Evolutionary conservation across 2,329 filamentous ascomycete genomes (phyloP).

Genomic region (Penicillium rolfsii): DNA sequence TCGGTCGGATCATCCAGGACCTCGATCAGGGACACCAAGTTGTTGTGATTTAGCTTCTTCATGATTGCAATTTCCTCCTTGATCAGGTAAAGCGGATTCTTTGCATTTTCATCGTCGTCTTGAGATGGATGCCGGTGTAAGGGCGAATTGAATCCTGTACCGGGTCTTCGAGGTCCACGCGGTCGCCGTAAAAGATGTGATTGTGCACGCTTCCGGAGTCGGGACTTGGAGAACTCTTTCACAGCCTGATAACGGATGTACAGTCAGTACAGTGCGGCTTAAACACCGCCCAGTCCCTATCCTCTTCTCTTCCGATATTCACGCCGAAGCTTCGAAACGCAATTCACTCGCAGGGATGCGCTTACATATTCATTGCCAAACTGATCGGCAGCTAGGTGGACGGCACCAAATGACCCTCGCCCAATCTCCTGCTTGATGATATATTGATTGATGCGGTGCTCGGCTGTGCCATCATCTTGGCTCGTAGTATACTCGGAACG

Average conservation of each 20-base stretch:
- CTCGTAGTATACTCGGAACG: slow-evolving; percentile 84
- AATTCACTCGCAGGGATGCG: background rate
- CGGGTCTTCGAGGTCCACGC: slow-evolving; percentile 56
- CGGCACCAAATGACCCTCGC: slow-evolving; percentile 91
- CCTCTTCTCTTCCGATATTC: too few species aligned
- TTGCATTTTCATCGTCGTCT: slow-evolving; percentile 56
- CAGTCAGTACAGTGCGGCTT: slow-evolving; percentile 4
- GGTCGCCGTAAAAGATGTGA: slow-evolving; percentile 79
- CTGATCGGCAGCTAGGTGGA: slow-evolving; percentile 87
- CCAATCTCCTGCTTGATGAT: slow-evolving; percentile 93
- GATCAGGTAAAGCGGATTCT: slow-evolving; percentile 81
- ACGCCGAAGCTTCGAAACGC: too few species aligned
- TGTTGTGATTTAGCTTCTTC: slow-evolving; percentile 96
- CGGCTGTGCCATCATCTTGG: slow-evolving; percentile 75
- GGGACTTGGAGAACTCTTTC: slow-evolving; percentile 95
- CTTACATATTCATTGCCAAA: slow-evolving; percentile 91
- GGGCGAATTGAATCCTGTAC: slow-evolving; percentile 65
- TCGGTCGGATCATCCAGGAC: slow-evolving; percentile 94
- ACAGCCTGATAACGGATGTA: slow-evolving; percentile 62
- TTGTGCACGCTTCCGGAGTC: slow-evolving; percentile 85
- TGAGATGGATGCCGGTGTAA: slow-evolving; percentile 63
- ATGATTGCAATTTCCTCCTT: slow-evolving; percentile 97
- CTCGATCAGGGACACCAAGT: slow-evolving; percentile 90
- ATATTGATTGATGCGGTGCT: slow-evolving; percentile 94
- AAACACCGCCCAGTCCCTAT: background rate